A percentile compares a stretch with the other conserved stretches of the same genome.
These are phyloP conservation scores for Botrytis porri DNA, from an alignment of 2,329 filamentous ascomycete genomes.

Conservation along the genomic window DNA sequence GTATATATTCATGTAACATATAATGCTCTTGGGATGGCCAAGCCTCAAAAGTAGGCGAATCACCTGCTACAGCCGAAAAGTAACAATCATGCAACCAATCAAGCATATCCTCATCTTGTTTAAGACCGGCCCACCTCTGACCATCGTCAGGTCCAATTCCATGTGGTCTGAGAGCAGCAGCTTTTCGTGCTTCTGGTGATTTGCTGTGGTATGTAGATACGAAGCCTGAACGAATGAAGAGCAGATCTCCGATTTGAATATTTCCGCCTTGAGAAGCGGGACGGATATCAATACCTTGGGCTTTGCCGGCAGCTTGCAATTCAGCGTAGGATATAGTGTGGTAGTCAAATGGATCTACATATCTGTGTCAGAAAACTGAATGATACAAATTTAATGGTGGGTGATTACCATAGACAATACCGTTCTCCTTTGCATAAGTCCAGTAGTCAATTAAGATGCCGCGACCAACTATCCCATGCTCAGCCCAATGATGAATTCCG, in stretches of 20 bases:
- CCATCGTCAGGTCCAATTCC: conserved; percentile 39
- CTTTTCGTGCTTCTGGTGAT: conserved; percentile 39
- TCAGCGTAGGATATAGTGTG: conserved; percentile 32
- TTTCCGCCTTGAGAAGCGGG: conserved; percentile 45
- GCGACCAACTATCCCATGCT: conserved; percentile 36
- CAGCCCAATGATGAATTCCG: conserved; percentile 37
- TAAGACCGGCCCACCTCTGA: conserved; percentile 46
- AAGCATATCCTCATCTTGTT: conserved; percentile 46
- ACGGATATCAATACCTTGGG: conserved; percentile 37
- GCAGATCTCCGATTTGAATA: conserved; percentile 51
- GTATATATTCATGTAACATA: conserved; percentile 37
- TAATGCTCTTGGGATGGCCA: conserved; percentile 34
- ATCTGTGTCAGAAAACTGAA: not conserved
- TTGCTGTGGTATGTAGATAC: conserved; percentile 41
- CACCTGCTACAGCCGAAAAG: conserved; percentile 45
- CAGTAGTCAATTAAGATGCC: conserved; percentile 40
- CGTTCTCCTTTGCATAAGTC: conserved; percentile 41
- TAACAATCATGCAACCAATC: conserved; percentile 43
- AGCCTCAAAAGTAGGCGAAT: conserved; percentile 45
- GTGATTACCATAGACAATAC: conserved; percentile 38
- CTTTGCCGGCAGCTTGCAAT: conserved; percentile 32
- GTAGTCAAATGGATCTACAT: conserved; percentile 35
- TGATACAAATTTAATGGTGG: no score
- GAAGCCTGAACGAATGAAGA: conserved; percentile 51
- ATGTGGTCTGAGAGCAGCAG: conserved; percentile 42